Conservation (phyloP, 2,329 filamentous ascomycete species). For the Xylariales sp. region DNA sequence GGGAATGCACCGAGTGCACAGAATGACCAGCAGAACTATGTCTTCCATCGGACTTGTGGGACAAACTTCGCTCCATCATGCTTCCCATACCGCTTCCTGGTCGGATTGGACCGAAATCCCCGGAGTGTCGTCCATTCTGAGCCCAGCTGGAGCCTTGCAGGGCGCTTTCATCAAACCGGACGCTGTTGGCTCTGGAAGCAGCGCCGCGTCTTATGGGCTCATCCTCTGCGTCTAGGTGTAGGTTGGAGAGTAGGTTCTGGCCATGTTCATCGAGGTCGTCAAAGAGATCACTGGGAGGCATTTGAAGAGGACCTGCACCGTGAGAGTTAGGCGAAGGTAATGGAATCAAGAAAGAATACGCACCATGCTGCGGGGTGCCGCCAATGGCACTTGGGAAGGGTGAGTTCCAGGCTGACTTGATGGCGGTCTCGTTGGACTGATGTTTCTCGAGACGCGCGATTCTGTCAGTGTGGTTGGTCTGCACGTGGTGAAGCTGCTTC, state of each 20-base stretch:
- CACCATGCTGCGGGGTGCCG: conserved; percentile 84
- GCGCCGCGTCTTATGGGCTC: conserved; percentile 79
- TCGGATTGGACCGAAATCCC: conserved; percentile 73
- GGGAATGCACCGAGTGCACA: conserved; percentile 57
- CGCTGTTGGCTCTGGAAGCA: conserved; percentile 90
- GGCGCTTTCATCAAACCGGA: conserved; percentile 94
- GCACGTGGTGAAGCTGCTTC: conserved; percentile 61
- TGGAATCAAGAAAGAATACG: conserved; percentile 24
- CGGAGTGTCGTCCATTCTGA: conserved; percentile 74
- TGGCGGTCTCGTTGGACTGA: conserved; percentile 60
- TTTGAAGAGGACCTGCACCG: conserved; percentile 66
- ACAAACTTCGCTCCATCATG: conserved; percentile 85
- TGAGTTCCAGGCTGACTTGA: conserved; percentile 89
- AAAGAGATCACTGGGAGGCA: conserved; percentile 79
- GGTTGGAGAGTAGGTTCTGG: conserved; percentile 70
- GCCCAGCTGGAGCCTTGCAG: conserved; percentile 83
- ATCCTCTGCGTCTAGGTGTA: conserved; percentile 84
- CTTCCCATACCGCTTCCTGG: conserved; percentile 76
- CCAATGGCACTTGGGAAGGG: conserved; percentile 84
- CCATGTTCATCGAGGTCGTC: conserved; percentile 86
- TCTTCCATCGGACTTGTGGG: conserved; percentile 92
- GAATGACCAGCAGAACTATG: conserved; percentile 91
- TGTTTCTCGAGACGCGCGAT: conserved; percentile 59
- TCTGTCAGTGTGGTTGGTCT: conserved; percentile 58
- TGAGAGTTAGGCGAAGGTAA: conserved; percentile 15